Conservation (phyloP, 73 alveolate species). For the Paraurostyla sp. region DNA sequence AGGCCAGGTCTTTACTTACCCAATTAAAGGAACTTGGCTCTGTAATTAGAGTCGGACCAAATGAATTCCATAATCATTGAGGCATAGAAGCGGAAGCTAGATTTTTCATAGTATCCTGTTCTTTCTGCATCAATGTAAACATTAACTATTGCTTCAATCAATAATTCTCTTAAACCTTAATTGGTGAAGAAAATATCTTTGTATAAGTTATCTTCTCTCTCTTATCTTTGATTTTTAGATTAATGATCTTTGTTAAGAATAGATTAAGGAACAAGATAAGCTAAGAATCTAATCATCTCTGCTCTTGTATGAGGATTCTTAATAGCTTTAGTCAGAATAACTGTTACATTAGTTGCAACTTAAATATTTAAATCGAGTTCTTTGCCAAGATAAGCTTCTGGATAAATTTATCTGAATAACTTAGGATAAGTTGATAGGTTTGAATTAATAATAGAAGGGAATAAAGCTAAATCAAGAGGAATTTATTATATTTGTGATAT, state of each 20-base stretch:
- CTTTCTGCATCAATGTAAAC: constrained; percentile 46
- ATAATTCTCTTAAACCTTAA: not conserved
- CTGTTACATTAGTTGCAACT: not conserved
- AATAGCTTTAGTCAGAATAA: not conserved
- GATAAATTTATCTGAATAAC: not conserved
- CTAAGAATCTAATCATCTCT: constrained; percentile 59
- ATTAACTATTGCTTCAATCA: constrained; percentile 28
- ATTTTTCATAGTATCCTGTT: constrained; percentile 58
- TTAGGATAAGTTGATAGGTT: constrained; percentile 23
- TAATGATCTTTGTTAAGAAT: not conserved
- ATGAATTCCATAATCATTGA: constrained; percentile 49
- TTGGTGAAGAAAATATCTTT: constrained; percentile 26
- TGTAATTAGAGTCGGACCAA: constrained; percentile 10
- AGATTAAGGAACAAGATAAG: constrained; percentile 47
- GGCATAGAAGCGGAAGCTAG: not conserved
- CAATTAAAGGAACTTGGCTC: constrained; percentile 1
- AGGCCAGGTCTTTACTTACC: constrained; percentile 9
- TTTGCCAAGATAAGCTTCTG: constrained; percentile 43
- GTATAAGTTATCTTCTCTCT: constrained; percentile 49
- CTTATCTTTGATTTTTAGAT: constrained; percentile 9
- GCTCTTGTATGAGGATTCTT: constrained; percentile 68
- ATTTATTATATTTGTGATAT: not conserved
- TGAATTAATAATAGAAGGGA: not conserved
- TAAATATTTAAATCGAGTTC: constrained; percentile 34
- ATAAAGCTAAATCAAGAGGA: constrained; percentile 38